Evolutionary conservation across 768 basidiomycete species (phyloP), one percentile per base, ranked within the genome.

Genomic region (Podaxis sp.): DNA sequence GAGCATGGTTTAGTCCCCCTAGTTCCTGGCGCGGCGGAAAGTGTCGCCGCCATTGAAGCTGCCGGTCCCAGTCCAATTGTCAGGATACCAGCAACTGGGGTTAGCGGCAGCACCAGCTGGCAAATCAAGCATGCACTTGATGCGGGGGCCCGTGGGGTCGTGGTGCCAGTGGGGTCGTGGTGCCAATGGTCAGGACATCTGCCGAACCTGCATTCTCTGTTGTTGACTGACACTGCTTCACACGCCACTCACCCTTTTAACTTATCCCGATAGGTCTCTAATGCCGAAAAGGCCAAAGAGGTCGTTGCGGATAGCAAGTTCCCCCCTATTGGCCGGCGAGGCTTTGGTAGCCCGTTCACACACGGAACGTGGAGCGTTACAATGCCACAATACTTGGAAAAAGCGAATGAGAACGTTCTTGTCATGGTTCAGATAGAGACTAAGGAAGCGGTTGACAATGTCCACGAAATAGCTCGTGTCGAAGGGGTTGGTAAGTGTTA

Each of bases 61-160:
- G 81, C 80, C 1, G 80, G 79, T 1, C 84, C 85, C 0, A 88
- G 83, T 66, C 75, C 82, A 9, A 66, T 90, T 42, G 83, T 90
- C 4, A 73, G 88, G 28, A 83, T 89, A 53, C 84, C 88, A 6
- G 87, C 87, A 7, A 89, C 88, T 2, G 88, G 87, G 0, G 69
- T 79, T 39, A 82, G 80, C 28, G 74, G 75, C 0, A 82, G 83
- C 65, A 85, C 85, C 2, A 79, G 79, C 60, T 89, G 87, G 87
- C 87, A 89, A 71, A 88, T 90, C 73, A 90, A 90, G 74, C 79
- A 85, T 64, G 87, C 84, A 0, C 79, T 90, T 33, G 88, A 90
- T 68, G 84, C 85, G 0, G 89, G 88, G 4, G 88, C 88, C 17
- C 76, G 79, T 28, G 87, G 89, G 0, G 74, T 89, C 4, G 67